Evolutionary conservation across 2,329 filamentous ascomycete genomes (phyloP), one percentile per base, ranked within the genome.

Genomic region (Bipolaris bicolor): DNA sequence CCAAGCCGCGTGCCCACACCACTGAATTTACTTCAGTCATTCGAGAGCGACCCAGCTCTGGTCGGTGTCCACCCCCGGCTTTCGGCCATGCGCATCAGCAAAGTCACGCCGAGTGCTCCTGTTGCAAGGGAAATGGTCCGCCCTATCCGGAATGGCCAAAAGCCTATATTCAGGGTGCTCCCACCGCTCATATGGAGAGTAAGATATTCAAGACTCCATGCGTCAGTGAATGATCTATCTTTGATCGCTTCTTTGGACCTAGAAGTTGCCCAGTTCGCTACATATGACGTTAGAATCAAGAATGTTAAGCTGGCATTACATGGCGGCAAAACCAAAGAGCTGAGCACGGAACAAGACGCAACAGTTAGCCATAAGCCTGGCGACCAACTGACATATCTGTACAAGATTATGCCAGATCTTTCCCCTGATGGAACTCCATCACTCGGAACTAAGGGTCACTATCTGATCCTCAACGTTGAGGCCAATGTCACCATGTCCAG

Each of bases 1-100:
- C 84, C 85, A 34, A 91, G 88, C 68, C 85, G 87, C 55, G 77
- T 88, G 24, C 87, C 90, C 0, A 84, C 88, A 6, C 88, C 89
- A 1, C 81, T 91, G 61, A 95, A 94, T 72, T 80, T 94, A n/a
- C 84, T 95, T 13, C 88, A 90, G 69, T 84, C 90, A 3, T 90
- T 94, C 59, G 82, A 83, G 50, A 81, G 81, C 60, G 90, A 92
- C 69, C 84, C 87, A 20, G 83, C 82, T 24, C 79, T 92, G 16
- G 80, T 78, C 15, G 86, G 87, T 34, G 78, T 86, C 24, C 82
- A 83, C 63, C 89, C 90, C 45, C 84, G 85, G 29, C 80, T 95
- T 2, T 92, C 90, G 9, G 89, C 90, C 5, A 81, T 90, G 58
- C 83, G 90, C 46, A 89, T 94, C 33, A 91, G 88, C 40, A 86